Conservation (phyloP, 192 early-diverging fungal species). For the Linnemannia zychae region DNA sequence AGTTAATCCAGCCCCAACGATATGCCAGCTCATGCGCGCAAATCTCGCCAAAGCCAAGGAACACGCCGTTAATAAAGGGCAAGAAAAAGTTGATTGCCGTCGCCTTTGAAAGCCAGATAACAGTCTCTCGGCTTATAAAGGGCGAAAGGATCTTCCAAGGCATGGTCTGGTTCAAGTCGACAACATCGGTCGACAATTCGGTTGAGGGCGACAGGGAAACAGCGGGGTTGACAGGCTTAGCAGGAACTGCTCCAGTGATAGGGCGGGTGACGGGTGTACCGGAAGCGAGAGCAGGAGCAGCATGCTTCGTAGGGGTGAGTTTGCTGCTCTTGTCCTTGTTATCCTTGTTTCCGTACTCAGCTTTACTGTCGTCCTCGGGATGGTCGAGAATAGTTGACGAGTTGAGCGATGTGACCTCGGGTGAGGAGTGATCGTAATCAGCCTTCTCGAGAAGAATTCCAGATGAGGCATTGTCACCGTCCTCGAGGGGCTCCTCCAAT, state of each 20-base stretch:
- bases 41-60: constrained; percentile 86
- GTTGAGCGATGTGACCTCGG: constrained; percentile 40
- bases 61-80: constrained; percentile 72
- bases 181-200: constrained; percentile 26
- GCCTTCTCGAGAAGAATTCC: constrained; percentile 38
- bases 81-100: constrained; percentile 69
- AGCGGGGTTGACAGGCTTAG: background rate
- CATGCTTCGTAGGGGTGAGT: background rate
- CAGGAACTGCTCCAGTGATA: background rate
- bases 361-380: constrained; percentile 9
- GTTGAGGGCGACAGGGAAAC: background rate
- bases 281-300: background rate
- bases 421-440: constrained; percentile 46
- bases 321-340: background rate
- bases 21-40: constrained; percentile 84
- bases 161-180: constrained; percentile 54
- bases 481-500: constrained; percentile 33
- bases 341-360: background rate
- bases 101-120: constrained; percentile 56
- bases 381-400: constrained; percentile 40
- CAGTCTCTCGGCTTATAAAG: constrained; percentile 43
- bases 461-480: constrained; percentile 31
- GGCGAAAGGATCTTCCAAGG: constrained; percentile 53
- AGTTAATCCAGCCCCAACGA: constrained; percentile 76
- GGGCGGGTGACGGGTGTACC: constrained; percentile 2